These are phyloP conservation scores for Pulveroboletus frians DNA, from an alignment of 768 basidiomycete genomes.

Conservation along the genomic window DNA sequence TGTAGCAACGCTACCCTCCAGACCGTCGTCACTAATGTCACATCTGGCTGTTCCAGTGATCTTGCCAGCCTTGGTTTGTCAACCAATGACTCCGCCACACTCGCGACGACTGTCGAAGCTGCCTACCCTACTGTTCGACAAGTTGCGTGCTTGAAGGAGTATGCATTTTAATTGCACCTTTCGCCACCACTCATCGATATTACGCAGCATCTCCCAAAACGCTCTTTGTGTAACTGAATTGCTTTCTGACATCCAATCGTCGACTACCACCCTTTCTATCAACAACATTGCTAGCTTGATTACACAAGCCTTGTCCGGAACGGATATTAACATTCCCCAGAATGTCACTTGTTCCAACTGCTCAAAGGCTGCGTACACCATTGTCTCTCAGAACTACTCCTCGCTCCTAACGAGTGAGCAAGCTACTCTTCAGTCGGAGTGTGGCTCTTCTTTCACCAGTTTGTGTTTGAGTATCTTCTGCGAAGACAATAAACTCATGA, in stretches of 20 bases:
- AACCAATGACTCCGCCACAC: slow-evolving; percentile 10
- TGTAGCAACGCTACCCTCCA: slow-evolving; percentile 61
- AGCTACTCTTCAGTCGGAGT: slow-evolving; percentile 31
- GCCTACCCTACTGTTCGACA: slow-evolving; percentile 55
- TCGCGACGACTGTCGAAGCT: slow-evolving; percentile 40
- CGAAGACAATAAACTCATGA: background rate
- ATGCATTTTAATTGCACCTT: background rate
- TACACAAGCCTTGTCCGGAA: slow-evolving; percentile 5
- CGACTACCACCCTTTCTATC: slow-evolving; percentile 20
- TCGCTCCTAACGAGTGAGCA: slow-evolving; percentile 24
- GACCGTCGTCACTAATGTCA: slow-evolving; percentile 48
- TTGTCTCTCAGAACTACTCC: slow-evolving; percentile 36
- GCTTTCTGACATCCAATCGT: slow-evolving; percentile 46
- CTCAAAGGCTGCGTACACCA: slow-evolving; percentile 46
- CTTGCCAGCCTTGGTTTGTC: slow-evolving; percentile 26
- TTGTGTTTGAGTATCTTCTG: slow-evolving; percentile 14
- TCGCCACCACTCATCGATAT: background rate
- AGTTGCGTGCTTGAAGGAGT: slow-evolving; percentile 63
- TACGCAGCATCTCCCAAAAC: slow-evolving; percentile 31
- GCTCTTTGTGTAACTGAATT: slow-evolving; percentile 55
- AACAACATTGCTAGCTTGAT: slow-evolving; percentile 15
- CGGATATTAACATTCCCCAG: slow-evolving; percentile 15
- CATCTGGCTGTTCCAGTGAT: slow-evolving; percentile 45
- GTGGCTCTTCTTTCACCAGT: slow-evolving; percentile 54
- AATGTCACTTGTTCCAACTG: slow-evolving; percentile 53